Base-by-base conservation (phyloP, 768 basidiomycete genomes). In the Lentinus brumalis region DNA sequence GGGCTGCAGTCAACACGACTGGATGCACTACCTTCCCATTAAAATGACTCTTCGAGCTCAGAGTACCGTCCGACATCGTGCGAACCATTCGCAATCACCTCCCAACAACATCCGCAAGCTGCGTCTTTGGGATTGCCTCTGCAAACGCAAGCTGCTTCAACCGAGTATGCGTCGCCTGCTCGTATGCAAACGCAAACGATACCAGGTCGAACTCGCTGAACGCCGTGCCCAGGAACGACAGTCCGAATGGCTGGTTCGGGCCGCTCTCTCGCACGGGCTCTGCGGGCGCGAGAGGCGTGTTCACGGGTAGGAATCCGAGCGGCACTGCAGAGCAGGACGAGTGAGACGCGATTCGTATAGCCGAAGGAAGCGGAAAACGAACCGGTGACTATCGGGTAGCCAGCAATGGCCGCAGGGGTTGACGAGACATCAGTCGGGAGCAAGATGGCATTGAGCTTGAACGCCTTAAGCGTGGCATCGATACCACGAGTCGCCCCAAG, bases 71-170 rank as follows among this genome's bases (percentile, higher is more conserved):
- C 21, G 21, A 26, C 21, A 26, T 26, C 21, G 21, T 26, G 21
- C 21, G 21, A 26, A 2, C 21, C 21, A 26, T 26, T 26, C 21
- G 21, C 21, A 1, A 26, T 26, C 21, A 63, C 49, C 50, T 59
- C 31, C 61, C 62, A 15, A 76, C 38, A 15, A 80, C 71, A 52
- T 81, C 76, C 15, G 30, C 63, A 29, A 81, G 66, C 66, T 81
- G 86, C 10, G 83, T 86, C 68, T 73, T 81, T 1, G 85, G 86
- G 29, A 86, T 81, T 7, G 86, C 85, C 12, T 74, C 82, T 5
- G 77, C 53, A 63, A 78, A 83, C 3, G 85, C 86, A 67, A 70
- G 76, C 61, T 81, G 75, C 51, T 71, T 69, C 53, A 86, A 68
- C 15, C 86, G 70, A 1, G 79, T 81, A 57, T 82, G 76, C 4